Percentiles rank a stretch among this genome's conserved stretches.
Evolutionary conservation across 345 rosid genomes (phyloP).

Genomic region (Toxicodendron radicans): DNA sequence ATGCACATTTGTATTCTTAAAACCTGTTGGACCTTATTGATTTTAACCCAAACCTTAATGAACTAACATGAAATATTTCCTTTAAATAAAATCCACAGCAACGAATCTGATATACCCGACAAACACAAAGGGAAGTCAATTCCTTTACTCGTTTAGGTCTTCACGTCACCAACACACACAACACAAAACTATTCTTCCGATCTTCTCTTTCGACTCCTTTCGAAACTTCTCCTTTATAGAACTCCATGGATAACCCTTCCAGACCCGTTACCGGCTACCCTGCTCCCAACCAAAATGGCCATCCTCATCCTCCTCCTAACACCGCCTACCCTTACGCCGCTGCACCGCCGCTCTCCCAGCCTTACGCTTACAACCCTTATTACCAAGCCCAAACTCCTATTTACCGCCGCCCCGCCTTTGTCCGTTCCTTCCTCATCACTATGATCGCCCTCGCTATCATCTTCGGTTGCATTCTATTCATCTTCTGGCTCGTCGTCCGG

Average conservation of each 20-base stretch:
- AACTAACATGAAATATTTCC: no score
- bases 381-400: constrained; percentile 29
- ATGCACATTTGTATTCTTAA: no score
- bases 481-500: constrained; percentile 65
- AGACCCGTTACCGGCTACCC: constrained; percentile 63
- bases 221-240: no score
- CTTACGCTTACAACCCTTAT: constrained; percentile 28
- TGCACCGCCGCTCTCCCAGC: constrained; percentile 28
- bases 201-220: no score
- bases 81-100: no score
- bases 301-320: constrained; percentile 31
- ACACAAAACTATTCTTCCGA: no score
- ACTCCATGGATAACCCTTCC: constrained; percentile 39
- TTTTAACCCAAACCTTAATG: no score
- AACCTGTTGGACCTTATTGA: no score
- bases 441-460: constrained; percentile 32
- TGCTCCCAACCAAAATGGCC: constrained; percentile 46
- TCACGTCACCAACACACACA: no score
- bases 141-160: no score
- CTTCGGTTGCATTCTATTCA: constrained; percentile 49
- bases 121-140: no score
- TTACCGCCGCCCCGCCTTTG: constrained; percentile 42
- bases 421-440: constrained; percentile 49
- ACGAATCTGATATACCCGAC: no score
- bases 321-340: constrained; percentile 53